Percentiles rank a stretch among this genome's conserved stretches.
These are phyloP conservation scores for Rhizophora mangle DNA, from an alignment of 345 rosid genomes.

Conservation along the genomic window DNA sequence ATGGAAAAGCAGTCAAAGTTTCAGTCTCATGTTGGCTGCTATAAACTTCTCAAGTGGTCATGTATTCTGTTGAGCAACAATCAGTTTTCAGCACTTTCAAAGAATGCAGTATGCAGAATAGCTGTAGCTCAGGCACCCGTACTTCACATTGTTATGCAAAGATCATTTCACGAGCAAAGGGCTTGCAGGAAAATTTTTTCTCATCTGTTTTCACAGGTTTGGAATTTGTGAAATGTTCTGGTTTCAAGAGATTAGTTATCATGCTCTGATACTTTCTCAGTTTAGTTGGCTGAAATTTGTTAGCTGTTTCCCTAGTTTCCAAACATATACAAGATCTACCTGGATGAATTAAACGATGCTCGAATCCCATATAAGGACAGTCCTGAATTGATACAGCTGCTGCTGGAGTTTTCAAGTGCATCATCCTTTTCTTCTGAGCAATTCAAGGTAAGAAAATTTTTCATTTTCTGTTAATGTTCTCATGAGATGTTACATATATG, in stretches of 20 bases:
- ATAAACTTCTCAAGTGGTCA: slow-evolving; percentile 81
- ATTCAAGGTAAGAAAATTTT: slow-evolving; percentile 50
- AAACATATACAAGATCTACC: slow-evolving; percentile 52
- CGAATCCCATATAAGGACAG: slow-evolving; percentile 70
- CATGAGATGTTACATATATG: neutral
- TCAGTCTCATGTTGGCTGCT: slow-evolving; percentile 57
- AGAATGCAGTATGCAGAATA: slow-evolving; percentile 69
- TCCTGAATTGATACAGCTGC: slow-evolving; percentile 60
- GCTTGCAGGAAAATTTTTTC: slow-evolving; percentile 67
- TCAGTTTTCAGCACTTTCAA: slow-evolving; percentile 68
- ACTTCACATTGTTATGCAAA: slow-evolving; percentile 56
- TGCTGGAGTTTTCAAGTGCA: slow-evolving; percentile 64
- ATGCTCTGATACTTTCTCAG: neutral
- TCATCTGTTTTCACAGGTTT: slow-evolving; percentile 79
- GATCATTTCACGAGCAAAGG: slow-evolving; percentile 63
- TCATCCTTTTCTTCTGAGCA: slow-evolving; percentile 52
- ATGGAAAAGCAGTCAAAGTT: slow-evolving; percentile 76
- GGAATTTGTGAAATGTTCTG: neutral
- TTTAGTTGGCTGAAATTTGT: neutral
- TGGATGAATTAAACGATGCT: slow-evolving; percentile 57
- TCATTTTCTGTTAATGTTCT: neutral
- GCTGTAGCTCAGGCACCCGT: slow-evolving; percentile 73
- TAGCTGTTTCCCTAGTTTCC: slow-evolving; percentile 51
- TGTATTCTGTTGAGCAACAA: slow-evolving; percentile 68
- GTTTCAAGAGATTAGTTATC: neutral